Evolutionary conservation across 1,139 yeast genomes (phyloP).

Genomic region (Diutina neorugosa): DNA sequence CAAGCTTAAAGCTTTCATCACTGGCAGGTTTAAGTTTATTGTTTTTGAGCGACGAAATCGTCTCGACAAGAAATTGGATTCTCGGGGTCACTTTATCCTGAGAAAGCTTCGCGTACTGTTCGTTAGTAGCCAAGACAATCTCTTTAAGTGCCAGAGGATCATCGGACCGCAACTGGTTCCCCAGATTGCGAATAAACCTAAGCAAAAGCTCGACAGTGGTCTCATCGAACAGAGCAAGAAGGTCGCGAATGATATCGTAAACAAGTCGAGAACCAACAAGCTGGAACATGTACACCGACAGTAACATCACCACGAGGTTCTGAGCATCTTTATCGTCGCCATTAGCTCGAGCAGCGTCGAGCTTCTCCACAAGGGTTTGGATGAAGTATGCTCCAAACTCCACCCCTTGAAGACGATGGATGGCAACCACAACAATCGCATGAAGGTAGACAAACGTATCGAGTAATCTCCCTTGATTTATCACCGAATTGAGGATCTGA

Average conservation of each 20-base stretch:
- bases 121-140: constrained; percentile 39
- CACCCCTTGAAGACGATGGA: constrained; percentile 70
- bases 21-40: constrained; percentile 53
- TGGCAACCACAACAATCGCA: constrained; percentile 64
- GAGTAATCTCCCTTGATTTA: constrained; percentile 49
- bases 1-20: constrained; percentile 37
- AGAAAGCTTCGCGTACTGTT: neutral
- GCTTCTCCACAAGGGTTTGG: constrained; percentile 64
- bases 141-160: constrained; percentile 82
- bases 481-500: constrained; percentile 54
- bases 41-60: constrained; percentile 75
- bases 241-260: constrained; percentile 57
- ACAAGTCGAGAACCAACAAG: constrained; percentile 61
- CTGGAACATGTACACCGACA: constrained; percentile 70
- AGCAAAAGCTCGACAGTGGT: constrained; percentile 66
- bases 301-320: constrained; percentile 61
- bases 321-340: constrained; percentile 41
- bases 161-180: constrained; percentile 77
- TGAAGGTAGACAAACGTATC: constrained; percentile 75
- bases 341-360: constrained; percentile 17
- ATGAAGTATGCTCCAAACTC: constrained; percentile 85
- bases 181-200: constrained; percentile 61
- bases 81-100: constrained; percentile 29
- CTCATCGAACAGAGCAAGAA: constrained; percentile 53
- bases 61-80: constrained; percentile 73